Conservation (phyloP, 352 stramenopile species). For the Phytopythium oedochilum region DNA sequence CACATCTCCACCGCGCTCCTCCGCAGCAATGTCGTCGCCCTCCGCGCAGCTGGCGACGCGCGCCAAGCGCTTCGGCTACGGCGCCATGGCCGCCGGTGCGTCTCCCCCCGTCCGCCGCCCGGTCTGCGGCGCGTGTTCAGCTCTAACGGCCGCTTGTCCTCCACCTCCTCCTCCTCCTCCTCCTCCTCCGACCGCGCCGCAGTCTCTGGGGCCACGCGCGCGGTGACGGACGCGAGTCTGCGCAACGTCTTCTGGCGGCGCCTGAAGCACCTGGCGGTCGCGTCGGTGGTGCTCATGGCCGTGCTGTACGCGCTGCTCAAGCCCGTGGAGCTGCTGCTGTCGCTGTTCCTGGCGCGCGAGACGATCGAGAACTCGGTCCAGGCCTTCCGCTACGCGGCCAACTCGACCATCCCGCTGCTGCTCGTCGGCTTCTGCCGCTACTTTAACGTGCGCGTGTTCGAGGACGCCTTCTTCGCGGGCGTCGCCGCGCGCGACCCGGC, state of each 20-base stretch:
- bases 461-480: constrained; percentile 69
- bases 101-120: background rate
- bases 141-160: background rate
- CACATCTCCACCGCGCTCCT: no score
- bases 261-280: constrained; percentile 43
- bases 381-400: constrained; percentile 44
- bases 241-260: constrained; percentile 46
- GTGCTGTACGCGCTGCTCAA: constrained; percentile 42
- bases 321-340: constrained; percentile 57
- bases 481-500: constrained; percentile 32
- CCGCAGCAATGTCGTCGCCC: constrained; percentile 3
- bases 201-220: constrained; percentile 28
- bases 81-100: constrained; percentile 20
- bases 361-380: constrained; percentile 44
- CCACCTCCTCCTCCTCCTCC: background rate
- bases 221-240: constrained; percentile 33
- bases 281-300: constrained; percentile 46
- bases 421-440: constrained; percentile 51
- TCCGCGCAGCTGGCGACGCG: constrained; percentile 11
- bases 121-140: background rate
- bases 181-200: no score
- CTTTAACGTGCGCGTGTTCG: constrained; percentile 57
- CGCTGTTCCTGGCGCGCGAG: constrained; percentile 26
- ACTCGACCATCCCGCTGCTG: constrained; percentile 49
- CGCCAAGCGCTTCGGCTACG: constrained; percentile 29